phyloP scores from a whole-genome alignment of 805 yeast genomes.

The Metschnikowia arizonensis region DNA sequence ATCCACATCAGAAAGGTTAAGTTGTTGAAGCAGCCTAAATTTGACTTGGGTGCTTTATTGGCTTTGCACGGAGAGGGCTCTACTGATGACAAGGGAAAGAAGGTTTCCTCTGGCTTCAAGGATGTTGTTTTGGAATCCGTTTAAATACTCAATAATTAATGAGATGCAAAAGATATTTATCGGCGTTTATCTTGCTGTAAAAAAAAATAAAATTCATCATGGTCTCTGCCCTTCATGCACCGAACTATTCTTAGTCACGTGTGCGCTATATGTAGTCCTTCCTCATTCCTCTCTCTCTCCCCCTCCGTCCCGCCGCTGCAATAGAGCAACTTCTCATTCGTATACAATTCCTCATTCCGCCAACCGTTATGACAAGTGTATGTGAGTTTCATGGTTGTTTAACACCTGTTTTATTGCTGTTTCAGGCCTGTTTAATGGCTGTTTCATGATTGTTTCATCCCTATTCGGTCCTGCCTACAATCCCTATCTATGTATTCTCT shows the following conservation, averaged over 20 bases:
- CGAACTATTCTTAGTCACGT: not conserved
- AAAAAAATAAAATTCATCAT: no score
- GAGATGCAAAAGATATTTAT: no score
- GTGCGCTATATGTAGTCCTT: not conserved
- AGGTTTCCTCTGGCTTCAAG: constrained; percentile 96
- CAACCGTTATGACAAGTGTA: constrained; percentile 3
- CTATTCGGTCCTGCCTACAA: no score
- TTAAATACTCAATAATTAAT: constrained; percentile 35
- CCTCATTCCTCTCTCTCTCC: constrained; percentile 1
- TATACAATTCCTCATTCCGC: not conserved
- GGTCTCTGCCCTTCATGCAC: constrained; percentile 3
- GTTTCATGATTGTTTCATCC: not conserved
- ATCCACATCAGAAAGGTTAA: constrained; percentile 98
- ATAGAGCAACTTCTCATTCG: constrained; percentile 2
- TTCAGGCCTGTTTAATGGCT: not conserved
- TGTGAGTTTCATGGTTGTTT: no score
- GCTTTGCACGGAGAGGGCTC: constrained; percentile 96
- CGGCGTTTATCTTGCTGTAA: no score
- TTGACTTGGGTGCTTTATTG: constrained; percentile 93
- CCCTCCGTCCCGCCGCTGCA: not conserved
- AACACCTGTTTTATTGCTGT: not conserved
- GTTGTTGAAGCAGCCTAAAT: constrained; percentile 97
- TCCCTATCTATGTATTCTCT: no score
- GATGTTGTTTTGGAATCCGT: constrained; percentile 98
- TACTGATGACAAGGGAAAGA: constrained; percentile 92